Conservation (phyloP, 2,329 filamentous ascomycete genomes). For the Exserohilum rostratum region DNA sequence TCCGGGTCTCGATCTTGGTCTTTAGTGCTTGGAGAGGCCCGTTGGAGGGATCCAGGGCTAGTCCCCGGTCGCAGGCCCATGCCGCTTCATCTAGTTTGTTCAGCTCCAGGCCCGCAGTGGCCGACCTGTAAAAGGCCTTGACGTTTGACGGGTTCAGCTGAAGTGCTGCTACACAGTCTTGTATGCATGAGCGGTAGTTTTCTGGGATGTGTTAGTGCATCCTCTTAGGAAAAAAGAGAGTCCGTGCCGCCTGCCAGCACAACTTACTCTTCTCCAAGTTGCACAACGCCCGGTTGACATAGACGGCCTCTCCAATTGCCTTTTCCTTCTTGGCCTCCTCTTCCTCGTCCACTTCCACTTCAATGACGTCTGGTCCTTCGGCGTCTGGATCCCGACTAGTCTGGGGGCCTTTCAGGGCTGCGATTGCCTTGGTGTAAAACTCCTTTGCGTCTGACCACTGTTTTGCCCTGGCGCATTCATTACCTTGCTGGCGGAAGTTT, state of each 20-base stretch:
- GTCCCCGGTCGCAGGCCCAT: slow-evolving; percentile 76
- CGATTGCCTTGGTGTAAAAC: slow-evolving; percentile 88
- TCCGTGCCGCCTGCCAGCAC: background rate
- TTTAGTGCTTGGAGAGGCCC: slow-evolving; percentile 67
- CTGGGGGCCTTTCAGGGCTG: slow-evolving; percentile 69
- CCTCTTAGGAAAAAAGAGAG: background rate
- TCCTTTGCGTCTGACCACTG: slow-evolving; percentile 84
- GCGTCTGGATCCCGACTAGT: slow-evolving; percentile 48
- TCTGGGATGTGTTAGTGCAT: slow-evolving; percentile 49
- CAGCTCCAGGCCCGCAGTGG: slow-evolving; percentile 76
- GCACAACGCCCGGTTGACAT: slow-evolving; percentile 87
- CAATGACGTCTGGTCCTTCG: slow-evolving; percentile 47
- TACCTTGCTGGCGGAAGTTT: slow-evolving; percentile 90
- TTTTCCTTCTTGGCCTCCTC: slow-evolving; percentile 67
- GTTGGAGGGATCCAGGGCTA: slow-evolving; percentile 75
- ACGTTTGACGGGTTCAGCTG: slow-evolving; percentile 79
- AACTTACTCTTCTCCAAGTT: slow-evolving; percentile 77
- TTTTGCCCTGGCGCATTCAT: slow-evolving; percentile 79
- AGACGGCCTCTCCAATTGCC: slow-evolving; percentile 73
- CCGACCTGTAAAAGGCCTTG: slow-evolving; percentile 90
- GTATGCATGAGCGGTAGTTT: slow-evolving; percentile 86
- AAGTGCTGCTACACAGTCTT: slow-evolving; percentile 81
- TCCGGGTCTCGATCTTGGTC: slow-evolving; percentile 67
- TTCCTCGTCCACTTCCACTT: slow-evolving; percentile 62
- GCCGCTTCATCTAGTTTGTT: slow-evolving; percentile 80